Conservation (phyloP, 805 yeast species). For the Saccharomycopsis javanensis region DNA sequence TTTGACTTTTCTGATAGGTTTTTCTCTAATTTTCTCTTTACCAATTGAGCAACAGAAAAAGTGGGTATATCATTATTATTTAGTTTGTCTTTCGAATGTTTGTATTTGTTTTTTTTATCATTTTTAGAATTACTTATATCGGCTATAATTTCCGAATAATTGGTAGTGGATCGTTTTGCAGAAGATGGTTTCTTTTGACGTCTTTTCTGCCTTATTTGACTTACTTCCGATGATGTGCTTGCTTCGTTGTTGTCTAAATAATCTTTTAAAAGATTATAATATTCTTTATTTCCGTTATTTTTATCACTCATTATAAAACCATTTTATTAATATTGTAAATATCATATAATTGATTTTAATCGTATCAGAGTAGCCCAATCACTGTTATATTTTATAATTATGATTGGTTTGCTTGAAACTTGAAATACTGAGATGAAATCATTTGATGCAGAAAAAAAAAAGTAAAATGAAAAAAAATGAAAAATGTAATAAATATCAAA, state of each 20-base stretch:
- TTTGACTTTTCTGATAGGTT: too few species aligned
- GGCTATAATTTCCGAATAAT: not conserved
- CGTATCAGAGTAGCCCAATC: not conserved
- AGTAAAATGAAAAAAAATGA: not conserved
- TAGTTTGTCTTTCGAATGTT: not conserved
- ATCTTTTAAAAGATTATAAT: conserved; percentile 21
- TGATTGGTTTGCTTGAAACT: not conserved
- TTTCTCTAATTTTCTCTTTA: not conserved
- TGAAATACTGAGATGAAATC: not conserved
- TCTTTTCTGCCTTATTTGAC: not conserved
- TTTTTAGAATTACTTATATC: not conserved
- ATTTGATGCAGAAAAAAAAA: not conserved
- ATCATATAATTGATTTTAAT: not conserved
- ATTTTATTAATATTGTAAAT: too few species aligned
- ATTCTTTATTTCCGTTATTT: conserved; percentile 2
- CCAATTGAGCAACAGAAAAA: not conserved
- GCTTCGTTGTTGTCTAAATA: not conserved
- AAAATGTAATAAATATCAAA: not conserved
- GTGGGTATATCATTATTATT: not conserved
- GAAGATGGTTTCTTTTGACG: not conserved
- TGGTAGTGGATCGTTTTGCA: not conserved
- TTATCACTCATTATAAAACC: not conserved
- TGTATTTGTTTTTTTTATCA: not conserved
- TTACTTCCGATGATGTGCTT: not conserved
- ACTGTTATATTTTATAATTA: not conserved